Evolutionary conservation across 2,329 filamentous ascomycete species (phyloP).

Genomic region (Sporothrix globosa): DNA sequence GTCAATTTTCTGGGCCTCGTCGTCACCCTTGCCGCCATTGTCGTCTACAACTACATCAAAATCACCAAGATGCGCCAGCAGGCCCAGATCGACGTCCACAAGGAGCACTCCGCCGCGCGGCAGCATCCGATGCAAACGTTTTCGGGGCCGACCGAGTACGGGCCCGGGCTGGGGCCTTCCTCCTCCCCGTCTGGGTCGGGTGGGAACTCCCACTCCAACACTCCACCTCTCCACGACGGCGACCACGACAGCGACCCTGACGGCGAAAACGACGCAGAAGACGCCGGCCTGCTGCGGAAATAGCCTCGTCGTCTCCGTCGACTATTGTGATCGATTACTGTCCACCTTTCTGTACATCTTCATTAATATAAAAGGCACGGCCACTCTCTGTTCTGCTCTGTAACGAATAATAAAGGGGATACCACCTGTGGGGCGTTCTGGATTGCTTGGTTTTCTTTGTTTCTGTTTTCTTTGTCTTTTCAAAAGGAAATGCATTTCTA

Average conservation of each 20-base stretch:
- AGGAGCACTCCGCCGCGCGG: constrained; percentile 40
- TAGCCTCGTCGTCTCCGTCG: background rate
- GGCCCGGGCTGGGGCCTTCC: background rate
- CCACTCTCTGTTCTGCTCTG: background rate
- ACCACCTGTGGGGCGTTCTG: background rate
- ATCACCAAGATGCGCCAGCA: constrained; percentile 85
- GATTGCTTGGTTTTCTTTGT: background rate
- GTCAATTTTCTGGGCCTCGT: constrained; percentile 86
- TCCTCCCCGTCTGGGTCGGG: background rate
- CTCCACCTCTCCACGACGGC: constrained; percentile 23
- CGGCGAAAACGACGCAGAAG: constrained; percentile 50
- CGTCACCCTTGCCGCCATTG: constrained; percentile 87
- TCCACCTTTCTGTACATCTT: background rate
- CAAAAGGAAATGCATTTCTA: background rate
- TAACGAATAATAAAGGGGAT: background rate
- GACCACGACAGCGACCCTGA: constrained; percentile 36
- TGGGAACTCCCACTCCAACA: background rate
- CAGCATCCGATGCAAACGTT: constrained; percentile 17
- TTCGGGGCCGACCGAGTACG: constrained; percentile 10
- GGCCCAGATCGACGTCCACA: constrained; percentile 60
- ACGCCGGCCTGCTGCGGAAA: constrained; percentile 52
- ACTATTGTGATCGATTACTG: no score
- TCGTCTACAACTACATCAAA: constrained; percentile 92
- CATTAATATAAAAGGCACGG: background rate
- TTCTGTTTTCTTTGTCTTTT: background rate